These are phyloP conservation scores for Epichloe festucae DNA, from an alignment of 2,329 filamentous ascomycete species.

Conservation along the genomic window DNA sequence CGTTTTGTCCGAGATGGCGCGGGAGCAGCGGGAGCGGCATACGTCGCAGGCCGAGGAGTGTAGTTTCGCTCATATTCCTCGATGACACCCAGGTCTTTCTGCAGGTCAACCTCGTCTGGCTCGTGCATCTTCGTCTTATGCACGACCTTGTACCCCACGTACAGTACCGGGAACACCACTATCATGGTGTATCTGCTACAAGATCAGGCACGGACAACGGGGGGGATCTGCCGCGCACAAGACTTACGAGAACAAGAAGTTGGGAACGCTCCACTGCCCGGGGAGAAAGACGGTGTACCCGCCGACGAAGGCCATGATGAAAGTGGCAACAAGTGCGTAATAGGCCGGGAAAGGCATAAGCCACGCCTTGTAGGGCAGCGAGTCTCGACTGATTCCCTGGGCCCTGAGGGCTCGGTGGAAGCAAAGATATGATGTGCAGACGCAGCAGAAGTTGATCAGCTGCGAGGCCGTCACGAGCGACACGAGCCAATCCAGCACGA, in stretches of 20 bases:
- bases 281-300: slow-evolving; percentile 63
- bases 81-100: slow-evolving; percentile 49
- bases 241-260: slow-evolving; percentile 58
- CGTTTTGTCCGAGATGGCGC: not conserved
- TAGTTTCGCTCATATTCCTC: slow-evolving; percentile 55
- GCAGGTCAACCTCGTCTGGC: slow-evolving; percentile 48
- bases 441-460: slow-evolving; percentile 58
- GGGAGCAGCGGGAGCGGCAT: slow-evolving; percentile 12
- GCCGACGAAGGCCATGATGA: slow-evolving; percentile 60
- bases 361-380: slow-evolving; percentile 56
- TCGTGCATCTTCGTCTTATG: slow-evolving; percentile 47
- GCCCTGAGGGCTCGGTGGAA: slow-evolving; percentile 57
- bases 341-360: slow-evolving; percentile 63
- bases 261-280: slow-evolving; percentile 51
- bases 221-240: not conserved
- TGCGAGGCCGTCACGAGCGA: slow-evolving; percentile 58
- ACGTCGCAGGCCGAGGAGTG: slow-evolving; percentile 40
- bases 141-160: slow-evolving; percentile 56
- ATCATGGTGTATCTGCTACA: slow-evolving; percentile 53
- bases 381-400: slow-evolving; percentile 54
- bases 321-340: slow-evolving; percentile 48
- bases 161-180: slow-evolving; percentile 55
- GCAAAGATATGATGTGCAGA: slow-evolving; percentile 57
- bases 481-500: slow-evolving; percentile 62
- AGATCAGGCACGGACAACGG: not conserved